Conservation (phyloP, 805 yeast genomes). For the Barnettozyma wickerhamii region DNA sequence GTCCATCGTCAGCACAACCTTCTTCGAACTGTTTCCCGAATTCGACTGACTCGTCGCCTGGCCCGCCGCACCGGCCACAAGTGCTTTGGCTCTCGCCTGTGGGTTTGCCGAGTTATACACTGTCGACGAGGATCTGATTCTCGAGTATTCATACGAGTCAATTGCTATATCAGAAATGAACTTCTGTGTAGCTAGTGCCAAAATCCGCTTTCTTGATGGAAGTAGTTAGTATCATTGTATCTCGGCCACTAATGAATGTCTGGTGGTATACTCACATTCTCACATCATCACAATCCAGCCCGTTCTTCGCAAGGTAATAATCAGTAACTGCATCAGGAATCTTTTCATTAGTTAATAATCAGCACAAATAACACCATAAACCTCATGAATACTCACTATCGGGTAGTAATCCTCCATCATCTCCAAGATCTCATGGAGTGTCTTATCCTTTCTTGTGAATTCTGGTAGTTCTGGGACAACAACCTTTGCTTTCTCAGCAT, state of each 20-base stretch:
- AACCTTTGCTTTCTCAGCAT: constrained; percentile 8
- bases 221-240: constrained; percentile 14
- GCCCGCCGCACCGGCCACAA: constrained; percentile 57
- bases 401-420: constrained; percentile 95
- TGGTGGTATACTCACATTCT: constrained; percentile 36
- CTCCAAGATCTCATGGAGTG: constrained; percentile 76
- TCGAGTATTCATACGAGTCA: constrained; percentile 92
- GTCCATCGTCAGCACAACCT: constrained; percentile 86
- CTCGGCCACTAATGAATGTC: background rate
- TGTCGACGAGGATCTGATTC: constrained; percentile 84
- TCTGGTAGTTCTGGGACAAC: constrained; percentile 49
- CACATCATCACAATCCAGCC: constrained; percentile 74
- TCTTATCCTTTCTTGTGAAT: constrained; percentile 71
- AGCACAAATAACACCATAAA: background rate
- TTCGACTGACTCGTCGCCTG: constrained; percentile 30
- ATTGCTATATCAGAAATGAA: constrained; percentile 92
- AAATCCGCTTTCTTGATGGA: constrained; percentile 40
- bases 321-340: constrained; percentile 97
- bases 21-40: constrained; percentile 52
- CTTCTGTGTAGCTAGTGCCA: constrained; percentile 95
- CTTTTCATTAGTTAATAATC: too few relatives aligned
- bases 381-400: constrained; percentile 31
- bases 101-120: constrained; percentile 86
- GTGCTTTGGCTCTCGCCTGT: constrained; percentile 76
- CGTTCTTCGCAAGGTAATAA: constrained; percentile 81